Conservation (phyloP, 768 basidiomycete genomes). For the Kwoniella heveanensis region DNA sequence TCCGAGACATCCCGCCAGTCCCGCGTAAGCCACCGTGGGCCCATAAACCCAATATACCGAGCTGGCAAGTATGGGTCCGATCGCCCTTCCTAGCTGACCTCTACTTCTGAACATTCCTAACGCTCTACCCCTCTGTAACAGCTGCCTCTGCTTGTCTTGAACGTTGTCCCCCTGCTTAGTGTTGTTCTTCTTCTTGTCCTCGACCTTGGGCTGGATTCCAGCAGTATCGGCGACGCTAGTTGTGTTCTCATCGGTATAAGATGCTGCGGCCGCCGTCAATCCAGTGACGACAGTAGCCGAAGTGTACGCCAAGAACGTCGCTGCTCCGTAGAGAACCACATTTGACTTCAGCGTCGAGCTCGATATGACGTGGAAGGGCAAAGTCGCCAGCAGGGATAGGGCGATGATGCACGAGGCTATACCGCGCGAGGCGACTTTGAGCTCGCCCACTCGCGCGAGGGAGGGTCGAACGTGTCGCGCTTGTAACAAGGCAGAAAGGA, state of each 20-base stretch:
- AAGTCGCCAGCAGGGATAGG: slow-evolving; percentile 69
- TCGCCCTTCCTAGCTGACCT: slow-evolving; percentile 88
- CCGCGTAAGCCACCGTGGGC: slow-evolving; percentile 51
- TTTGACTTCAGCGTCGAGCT: slow-evolving; percentile 58
- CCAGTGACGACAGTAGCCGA: slow-evolving; percentile 94
- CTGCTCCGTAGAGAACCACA: slow-evolving; percentile 61
- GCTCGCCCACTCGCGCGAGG: slow-evolving; percentile 73
- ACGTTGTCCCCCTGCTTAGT: not conserved
- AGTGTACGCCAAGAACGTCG: slow-evolving; percentile 86
- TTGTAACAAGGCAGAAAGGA: slow-evolving; percentile 85
- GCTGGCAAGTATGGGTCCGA: slow-evolving; percentile 84
- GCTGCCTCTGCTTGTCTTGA: slow-evolving; percentile 41
- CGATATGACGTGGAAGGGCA: slow-evolving; percentile 66
- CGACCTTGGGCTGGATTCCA: too few species aligned
- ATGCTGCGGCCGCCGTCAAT: slow-evolving; percentile 83
- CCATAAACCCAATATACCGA: slow-evolving; percentile 53
- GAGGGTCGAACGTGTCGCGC: slow-evolving; percentile 90
- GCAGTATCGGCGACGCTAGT: too few species aligned
- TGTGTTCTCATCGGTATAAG: slow-evolving; percentile 77
- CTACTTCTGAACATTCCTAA: slow-evolving; percentile 78
- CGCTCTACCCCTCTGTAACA: slow-evolving; percentile 77
- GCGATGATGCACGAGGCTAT: slow-evolving; percentile 71
- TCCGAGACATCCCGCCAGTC: slow-evolving; percentile 31
- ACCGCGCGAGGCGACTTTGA: slow-evolving; percentile 79
- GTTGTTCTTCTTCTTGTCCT: slow-evolving; percentile 60